Base-by-base conservation (phyloP, 768 basidiomycete species). In the Tephrocybe sp. region DNA sequence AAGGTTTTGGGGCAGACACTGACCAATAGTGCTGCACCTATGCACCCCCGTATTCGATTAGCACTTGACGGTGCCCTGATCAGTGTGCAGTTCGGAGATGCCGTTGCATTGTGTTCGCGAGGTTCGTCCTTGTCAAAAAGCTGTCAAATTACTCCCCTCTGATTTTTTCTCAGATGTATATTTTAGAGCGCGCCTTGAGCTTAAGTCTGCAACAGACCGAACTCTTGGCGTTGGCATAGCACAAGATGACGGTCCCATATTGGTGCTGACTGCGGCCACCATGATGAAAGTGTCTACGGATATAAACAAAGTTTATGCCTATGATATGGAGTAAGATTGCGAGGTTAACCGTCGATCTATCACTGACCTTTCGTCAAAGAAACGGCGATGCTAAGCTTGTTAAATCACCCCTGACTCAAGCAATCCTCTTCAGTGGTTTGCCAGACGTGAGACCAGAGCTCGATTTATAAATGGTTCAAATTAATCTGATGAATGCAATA, bases 321-420 rank as follows among this genome's bases (percentile, higher is more conserved):
- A 87, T 63, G 78, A 82, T 60, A 67, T 80, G 3, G 81, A 84
- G 89, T 90, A 60, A 59, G 80, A n/a, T 69, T 32, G 16, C 44
- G n/a, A 32, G 16, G 28, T n/a, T 24, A 15, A 16, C 5, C 19
- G 19, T 13, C 18, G 5, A n/a, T n/a, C 45, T 19, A 50, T 38
- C 52, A 44, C 44, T 44, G 9, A 39, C 47, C 12, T 37, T 35
- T 18, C 26, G 43, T 11, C 44, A 13, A 47, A 87, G 84, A 44
- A 81, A 74, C 48, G 89, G 83, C 51, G 78, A 71, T 35, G 82
- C 86, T 2, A 78, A 79, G 49, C 69, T 92, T 21, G 80, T 91
- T 62, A 86, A 86, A 65, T 84, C 86, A 8, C 87, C 82, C 21
- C 84, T 92, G 83, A 87, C 82, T 37, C 88, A 92, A 61, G 89